phyloP scores from a whole-genome alignment of 257 asterid species.

The Primulina tabacum region DNA sequence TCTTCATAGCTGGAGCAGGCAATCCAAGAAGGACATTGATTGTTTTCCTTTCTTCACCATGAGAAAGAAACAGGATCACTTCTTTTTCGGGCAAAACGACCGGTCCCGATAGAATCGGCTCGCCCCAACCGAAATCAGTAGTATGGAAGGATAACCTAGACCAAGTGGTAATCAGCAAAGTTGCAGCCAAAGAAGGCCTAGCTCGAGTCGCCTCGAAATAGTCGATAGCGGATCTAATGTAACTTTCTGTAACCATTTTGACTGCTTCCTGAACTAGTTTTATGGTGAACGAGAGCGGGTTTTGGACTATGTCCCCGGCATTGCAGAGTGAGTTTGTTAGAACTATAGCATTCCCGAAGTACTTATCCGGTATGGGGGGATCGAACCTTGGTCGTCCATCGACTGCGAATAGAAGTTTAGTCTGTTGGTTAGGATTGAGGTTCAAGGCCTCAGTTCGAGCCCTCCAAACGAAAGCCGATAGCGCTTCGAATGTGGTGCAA shows the following conservation, averaged over 20 bases:
- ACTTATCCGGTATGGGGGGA: slow-evolving; percentile 68
- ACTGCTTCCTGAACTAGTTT: slow-evolving; percentile 69
- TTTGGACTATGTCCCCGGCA: slow-evolving; percentile 54
- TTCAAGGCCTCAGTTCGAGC: slow-evolving; percentile 63
- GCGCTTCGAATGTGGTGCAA: slow-evolving; percentile 85
- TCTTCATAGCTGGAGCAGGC: slow-evolving; percentile 83
- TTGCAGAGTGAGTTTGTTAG: slow-evolving; percentile 61
- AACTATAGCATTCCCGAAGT: slow-evolving; percentile 81
- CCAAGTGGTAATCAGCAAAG: slow-evolving; percentile 83
- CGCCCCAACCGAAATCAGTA: slow-evolving; percentile 91
- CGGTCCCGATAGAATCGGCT: slow-evolving; percentile 68
- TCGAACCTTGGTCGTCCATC: slow-evolving; percentile 70
- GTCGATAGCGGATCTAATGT: slow-evolving; percentile 77
- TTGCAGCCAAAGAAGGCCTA: slow-evolving; percentile 76
- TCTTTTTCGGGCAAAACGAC: slow-evolving; percentile 83
- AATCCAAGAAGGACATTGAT: slow-evolving; percentile 82
- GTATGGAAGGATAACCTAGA: slow-evolving; percentile 74
- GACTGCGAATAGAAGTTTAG: slow-evolving; percentile 82
- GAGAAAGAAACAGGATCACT: slow-evolving; percentile 72
- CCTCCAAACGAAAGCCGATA: slow-evolving; percentile 76
- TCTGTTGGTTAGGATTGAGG: slow-evolving; percentile 66
- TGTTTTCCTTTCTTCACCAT: slow-evolving; percentile 68
- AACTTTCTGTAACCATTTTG: slow-evolving; percentile 57
- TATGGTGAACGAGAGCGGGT: slow-evolving; percentile 53
- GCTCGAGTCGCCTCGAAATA: slow-evolving; percentile 71